Conservation (phyloP, 805 yeast genomes). For the Clavispora carvajalis region DNA sequence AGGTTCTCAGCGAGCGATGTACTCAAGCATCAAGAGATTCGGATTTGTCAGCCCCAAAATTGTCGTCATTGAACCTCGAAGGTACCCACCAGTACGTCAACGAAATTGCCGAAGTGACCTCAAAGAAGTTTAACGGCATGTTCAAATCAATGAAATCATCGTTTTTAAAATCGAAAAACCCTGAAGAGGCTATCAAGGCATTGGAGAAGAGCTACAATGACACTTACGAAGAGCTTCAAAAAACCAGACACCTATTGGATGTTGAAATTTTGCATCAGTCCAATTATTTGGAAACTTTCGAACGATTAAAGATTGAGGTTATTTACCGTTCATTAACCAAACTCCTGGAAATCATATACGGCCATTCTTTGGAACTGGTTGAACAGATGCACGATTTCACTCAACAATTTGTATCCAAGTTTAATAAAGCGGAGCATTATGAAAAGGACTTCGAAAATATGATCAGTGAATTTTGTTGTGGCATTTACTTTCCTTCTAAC, state of each 20-base stretch:
- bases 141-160: constrained; percentile 29
- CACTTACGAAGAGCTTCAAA: constrained; percentile 30
- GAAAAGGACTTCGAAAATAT: constrained; percentile 21
- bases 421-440: constrained; percentile 18
- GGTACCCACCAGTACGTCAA: constrained; percentile 13
- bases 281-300: constrained; percentile 29
- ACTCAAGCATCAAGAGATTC: neutral
- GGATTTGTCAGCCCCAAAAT: neutral
- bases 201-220: constrained; percentile 29
- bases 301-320: constrained; percentile 28
- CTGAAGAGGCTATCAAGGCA: constrained; percentile 21
- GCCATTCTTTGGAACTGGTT: constrained; percentile 21
- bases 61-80: constrained; percentile 6
- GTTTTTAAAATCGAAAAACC: constrained; percentile 24
- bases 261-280: constrained; percentile 18
- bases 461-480: constrained; percentile 26
- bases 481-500: constrained; percentile 35
- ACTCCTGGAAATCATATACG: constrained; percentile 29
- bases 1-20: neutral
- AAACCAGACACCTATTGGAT: constrained; percentile 26
- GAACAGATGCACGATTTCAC: constrained; percentile 22
- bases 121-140: constrained; percentile 26
- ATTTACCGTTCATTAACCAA: constrained; percentile 28
- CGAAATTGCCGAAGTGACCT: constrained; percentile 23
- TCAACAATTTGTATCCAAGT: constrained; percentile 14